Base-by-base conservation (phyloP, 305 asterid genomes). In the Rubia tinctorum region DNA sequence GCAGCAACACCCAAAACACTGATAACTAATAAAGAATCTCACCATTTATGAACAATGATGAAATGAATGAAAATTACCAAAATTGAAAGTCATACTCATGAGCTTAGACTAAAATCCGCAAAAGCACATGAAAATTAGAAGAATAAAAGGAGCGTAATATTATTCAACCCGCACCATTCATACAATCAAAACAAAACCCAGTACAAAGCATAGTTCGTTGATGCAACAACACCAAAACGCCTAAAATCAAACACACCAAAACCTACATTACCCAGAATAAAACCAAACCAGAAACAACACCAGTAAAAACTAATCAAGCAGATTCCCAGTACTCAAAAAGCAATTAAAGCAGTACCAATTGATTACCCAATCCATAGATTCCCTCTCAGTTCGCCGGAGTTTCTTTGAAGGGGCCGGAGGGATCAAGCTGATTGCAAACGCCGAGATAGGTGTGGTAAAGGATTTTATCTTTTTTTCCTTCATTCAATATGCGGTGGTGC, bases 401-500 rank as follows among this genome's bases (percentile, higher is more conserved):
- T 5, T 1, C 5, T 51, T 79, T 82, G 39, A 80, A 89, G 5
- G 96, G 97, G 0, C 90, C 96, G 39, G 10, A 63, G 0, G 97
- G 91, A 56, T 88, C 85, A 10, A 95, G 88, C 90, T 92, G 99
- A 30, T 74, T 83, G 86, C 96, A 89, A 4, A 95, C 47, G 13
- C 44, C 80, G 58, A 92, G 47, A 37, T 92, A 95, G 0, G 96
- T 74, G 1, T 85, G 86, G 47, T 74, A 95, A 0, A 92, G 89
- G 18, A 95, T 89, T 0, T 97, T 91, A 73, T 92, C 93, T 53
- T 95, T 95, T 0, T 98, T n/a, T n/a, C n/a, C 30, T 27, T 2
- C 99, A 0, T n/a, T n/a, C n/a, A n/a, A n/a, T n/a, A 97, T 92
- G 7, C 96, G 89, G 27, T 95, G 99, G 72, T 88, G 89, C 51